Base-by-base conservation (phyloP, 2,329 filamentous ascomycete species). In the Raffaelea albimanens region DNA sequence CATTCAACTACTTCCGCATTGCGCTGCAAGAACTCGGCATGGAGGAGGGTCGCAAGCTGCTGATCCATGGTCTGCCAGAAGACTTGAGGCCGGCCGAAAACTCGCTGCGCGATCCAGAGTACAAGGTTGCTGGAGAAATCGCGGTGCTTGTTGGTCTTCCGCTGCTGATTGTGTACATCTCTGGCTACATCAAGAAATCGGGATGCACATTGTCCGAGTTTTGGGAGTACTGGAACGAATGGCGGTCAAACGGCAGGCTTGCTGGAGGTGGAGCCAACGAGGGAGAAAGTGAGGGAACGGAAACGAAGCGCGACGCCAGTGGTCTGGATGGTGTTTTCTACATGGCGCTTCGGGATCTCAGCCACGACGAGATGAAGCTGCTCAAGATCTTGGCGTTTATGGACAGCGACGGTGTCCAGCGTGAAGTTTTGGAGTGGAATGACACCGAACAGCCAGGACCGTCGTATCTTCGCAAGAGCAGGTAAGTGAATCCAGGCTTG, bases 201-300 rank as follows among this genome's bases (percentile, higher is more conserved):
- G 48, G 50, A 4, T 54, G 50, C 18, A 47, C 48, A 0, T 41
- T 54, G 25, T 50, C 45, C 1, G 49, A 54, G n/a, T 52, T 54
- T 18, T 53, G 50, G 52, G 47, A 51, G 14, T 50, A 51, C 34
- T 53, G 52, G 52, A 52, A 51, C 31, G 52, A 52, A 11, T 54
- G 50, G 52, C 50, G 48, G 2, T 34, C 46, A 1, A 49, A 49
- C 7, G 46, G 44, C 0, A 38, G 49, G 2, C 19, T 47, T 14
- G 25, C 23, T 5, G 40, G 18, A 8, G n/a, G 31, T 20, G 16
- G 21, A 13, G 41, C 20, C 9, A 18, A 5, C 22, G 20, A 25
- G 3, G 20, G 22, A 5, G 19, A 19, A 11, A 14, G 5, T 1
- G 36, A 13, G 13, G 11, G 13, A 18, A 23, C n/a, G 13, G 14